These are phyloP conservation scores for Kwoniella bestiolae DNA, from an alignment of 768 basidiomycete species.

Conservation along the genomic window DNA sequence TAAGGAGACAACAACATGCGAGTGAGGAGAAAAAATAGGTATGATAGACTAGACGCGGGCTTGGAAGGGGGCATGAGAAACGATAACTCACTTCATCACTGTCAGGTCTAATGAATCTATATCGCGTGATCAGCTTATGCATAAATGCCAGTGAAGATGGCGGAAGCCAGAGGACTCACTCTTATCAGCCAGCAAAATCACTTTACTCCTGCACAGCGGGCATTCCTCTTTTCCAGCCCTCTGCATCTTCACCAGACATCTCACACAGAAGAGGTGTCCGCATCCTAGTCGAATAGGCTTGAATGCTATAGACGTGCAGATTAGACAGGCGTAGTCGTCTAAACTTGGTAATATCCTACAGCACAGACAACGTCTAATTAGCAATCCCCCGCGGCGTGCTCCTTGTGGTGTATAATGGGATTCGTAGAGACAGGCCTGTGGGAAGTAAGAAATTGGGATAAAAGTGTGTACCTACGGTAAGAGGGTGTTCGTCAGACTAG, in stretches of 20 bases:
- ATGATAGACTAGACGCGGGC: too few species aligned
- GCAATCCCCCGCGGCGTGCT: too few species aligned
- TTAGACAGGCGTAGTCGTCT: constrained; percentile 76
- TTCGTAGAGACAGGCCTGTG: too few species aligned
- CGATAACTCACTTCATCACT: constrained; percentile 57
- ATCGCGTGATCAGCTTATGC: background rate
- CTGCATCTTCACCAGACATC: constrained; percentile 86
- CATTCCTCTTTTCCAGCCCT: constrained; percentile 74
- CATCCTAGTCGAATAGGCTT: constrained; percentile 84
- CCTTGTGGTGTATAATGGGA: too few species aligned
- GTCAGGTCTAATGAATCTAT: constrained; percentile 51
- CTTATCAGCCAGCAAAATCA: constrained; percentile 75
- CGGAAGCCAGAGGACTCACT: constrained; percentile 62
- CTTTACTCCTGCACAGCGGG: constrained; percentile 80
- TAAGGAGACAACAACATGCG: too few species aligned
- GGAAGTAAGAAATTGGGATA: too few species aligned
- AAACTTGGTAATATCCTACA: constrained; percentile 51
- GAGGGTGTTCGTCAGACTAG: constrained; percentile 79
- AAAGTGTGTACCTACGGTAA: constrained; percentile 63
- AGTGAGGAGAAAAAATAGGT: too few species aligned
- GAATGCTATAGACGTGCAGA: constrained; percentile 89
- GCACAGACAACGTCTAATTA: too few species aligned
- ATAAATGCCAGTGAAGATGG: background rate
- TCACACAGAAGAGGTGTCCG: constrained; percentile 65
- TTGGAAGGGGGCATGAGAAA: too few species aligned